phyloP scores from a whole-genome alignment of 805 yeast genomes.

The Zygoascus biomembranicola region DNA sequence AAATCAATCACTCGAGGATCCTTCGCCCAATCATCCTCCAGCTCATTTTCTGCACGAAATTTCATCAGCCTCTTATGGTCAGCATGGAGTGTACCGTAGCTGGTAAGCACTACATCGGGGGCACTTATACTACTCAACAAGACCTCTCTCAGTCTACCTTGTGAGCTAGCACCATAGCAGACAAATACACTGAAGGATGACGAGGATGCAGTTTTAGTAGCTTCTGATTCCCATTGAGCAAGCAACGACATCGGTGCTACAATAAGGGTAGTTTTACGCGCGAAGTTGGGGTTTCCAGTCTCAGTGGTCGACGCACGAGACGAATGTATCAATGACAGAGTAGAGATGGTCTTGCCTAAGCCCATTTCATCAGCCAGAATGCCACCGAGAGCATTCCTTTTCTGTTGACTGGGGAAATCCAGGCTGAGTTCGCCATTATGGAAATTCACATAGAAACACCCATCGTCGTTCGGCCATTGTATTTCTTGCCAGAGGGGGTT shows the following conservation, averaged over 20 bases:
- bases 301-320: constrained; percentile 8
- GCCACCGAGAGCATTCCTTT: constrained; percentile 64
- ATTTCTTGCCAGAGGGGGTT: constrained; percentile 84
- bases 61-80: constrained; percentile 50
- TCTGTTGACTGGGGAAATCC: constrained; percentile 53
- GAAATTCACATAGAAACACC: constrained; percentile 61
- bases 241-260: constrained; percentile 86
- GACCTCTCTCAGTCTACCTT: constrained; percentile 37
- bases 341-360: constrained; percentile 83
- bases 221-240: constrained; percentile 88
- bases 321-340: constrained; percentile 62
- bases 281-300: constrained; percentile 26
- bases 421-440: constrained; percentile 72
- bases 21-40: constrained; percentile 6
- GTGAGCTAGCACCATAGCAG: constrained; percentile 65
- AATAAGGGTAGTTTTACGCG: constrained; percentile 63
- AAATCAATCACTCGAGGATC: constrained; percentile 13
- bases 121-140: constrained; percentile 37
- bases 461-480: constrained; percentile 36
- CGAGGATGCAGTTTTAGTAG: constrained; percentile 38
- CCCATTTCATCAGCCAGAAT: constrained; percentile 97
- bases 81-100: constrained; percentile 77
- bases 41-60: constrained; percentile 3
- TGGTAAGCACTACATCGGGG: constrained; percentile 69
- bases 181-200: constrained; percentile 31